Percentiles rank a stretch among this genome's conserved stretches.
Evolutionary conservation across 2,329 filamentous ascomycete genomes (phyloP).

Genomic region (Westerdykella sp.): DNA sequence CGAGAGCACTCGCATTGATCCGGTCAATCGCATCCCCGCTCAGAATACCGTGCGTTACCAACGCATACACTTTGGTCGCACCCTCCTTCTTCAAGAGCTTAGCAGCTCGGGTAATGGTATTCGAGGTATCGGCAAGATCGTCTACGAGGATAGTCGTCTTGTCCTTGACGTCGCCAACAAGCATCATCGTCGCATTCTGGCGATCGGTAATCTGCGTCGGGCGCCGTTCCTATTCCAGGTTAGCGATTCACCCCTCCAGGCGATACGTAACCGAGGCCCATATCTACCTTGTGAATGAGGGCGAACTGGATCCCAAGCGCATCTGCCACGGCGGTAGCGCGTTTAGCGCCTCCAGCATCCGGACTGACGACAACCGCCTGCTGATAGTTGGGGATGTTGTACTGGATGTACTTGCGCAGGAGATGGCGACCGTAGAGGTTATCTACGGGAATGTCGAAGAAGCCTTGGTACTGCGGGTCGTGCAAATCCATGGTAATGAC

Average conservation of each 20-base stretch:
- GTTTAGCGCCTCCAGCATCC: constrained; percentile 92
- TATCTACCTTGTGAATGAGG: constrained; percentile 97
- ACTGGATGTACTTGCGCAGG: constrained; percentile 63
- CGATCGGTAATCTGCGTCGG: constrained; percentile 82
- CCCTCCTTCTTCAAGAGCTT: constrained; percentile 93
- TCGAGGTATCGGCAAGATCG: constrained; percentile 90
- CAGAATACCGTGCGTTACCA: constrained; percentile 91
- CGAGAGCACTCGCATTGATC: constrained; percentile 86
- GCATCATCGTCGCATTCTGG: constrained; percentile 80
- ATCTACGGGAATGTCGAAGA: constrained; percentile 97
- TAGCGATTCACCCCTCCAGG: constrained; percentile 3
- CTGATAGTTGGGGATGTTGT: constrained; percentile 76
- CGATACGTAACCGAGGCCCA: constrained; percentile 16
- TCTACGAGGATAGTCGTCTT: constrained; percentile 86
- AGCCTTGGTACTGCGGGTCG: constrained; percentile 95
- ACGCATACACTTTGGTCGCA: constrained; percentile 81
- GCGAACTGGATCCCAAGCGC: constrained; percentile 91
- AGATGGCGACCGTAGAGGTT: constrained; percentile 85
- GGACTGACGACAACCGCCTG: constrained; percentile 91
- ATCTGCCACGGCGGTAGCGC: constrained; percentile 92
- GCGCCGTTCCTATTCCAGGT: constrained; percentile 66
- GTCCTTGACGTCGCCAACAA: constrained; percentile 78
- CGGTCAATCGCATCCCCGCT: constrained; percentile 91
- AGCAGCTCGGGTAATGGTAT: constrained; percentile 92
- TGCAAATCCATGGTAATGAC: constrained; percentile 97